Evolutionary conservation across 2,329 filamentous ascomycete genomes (phyloP).

Genomic region (Teratosphaeria destructans): DNA sequence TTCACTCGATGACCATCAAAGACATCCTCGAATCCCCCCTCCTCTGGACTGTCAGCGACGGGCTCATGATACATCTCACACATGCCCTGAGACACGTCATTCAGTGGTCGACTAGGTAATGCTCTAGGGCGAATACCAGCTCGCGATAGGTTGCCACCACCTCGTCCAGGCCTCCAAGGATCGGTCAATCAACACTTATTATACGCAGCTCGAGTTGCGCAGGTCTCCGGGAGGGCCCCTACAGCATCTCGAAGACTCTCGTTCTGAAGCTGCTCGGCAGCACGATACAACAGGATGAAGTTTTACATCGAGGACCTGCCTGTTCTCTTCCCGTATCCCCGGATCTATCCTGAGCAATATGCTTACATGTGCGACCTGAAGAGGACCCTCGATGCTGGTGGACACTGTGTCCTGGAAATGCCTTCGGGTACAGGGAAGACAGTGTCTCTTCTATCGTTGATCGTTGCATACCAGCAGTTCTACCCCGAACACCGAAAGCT

Average conservation of each 20-base stretch:
- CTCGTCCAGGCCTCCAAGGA: not conserved
- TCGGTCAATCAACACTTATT: not conserved
- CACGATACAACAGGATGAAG: constrained; percentile 46
- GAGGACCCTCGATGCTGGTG: constrained; percentile 80
- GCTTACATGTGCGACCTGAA: constrained; percentile 53
- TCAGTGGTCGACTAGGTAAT: not conserved
- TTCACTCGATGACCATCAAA: too few species aligned
- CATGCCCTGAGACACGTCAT: not conserved
- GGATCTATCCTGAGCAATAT: constrained; percentile 51
- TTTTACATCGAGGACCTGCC: constrained; percentile 69
- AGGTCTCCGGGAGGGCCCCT: not conserved
- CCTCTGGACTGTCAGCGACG: too few species aligned
- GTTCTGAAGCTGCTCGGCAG: not conserved
- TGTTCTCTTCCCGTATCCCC: constrained; percentile 63
- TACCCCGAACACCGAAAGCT: constrained; percentile 90
- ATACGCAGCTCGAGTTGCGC: too few species aligned
- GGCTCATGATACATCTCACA: not conserved
- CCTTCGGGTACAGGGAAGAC: constrained; percentile 98
- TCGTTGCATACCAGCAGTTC: constrained; percentile 91
- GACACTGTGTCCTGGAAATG: constrained; percentile 97
- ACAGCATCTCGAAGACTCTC: not conserved
- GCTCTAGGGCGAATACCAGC: not conserved
- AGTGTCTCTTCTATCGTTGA: constrained; percentile 85
- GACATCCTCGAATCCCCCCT: too few species aligned
- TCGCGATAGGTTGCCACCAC: not conserved